Conservation (phyloP, 1,139 yeast species). For the Hyphopichia pseudoburtonii region DNA sequence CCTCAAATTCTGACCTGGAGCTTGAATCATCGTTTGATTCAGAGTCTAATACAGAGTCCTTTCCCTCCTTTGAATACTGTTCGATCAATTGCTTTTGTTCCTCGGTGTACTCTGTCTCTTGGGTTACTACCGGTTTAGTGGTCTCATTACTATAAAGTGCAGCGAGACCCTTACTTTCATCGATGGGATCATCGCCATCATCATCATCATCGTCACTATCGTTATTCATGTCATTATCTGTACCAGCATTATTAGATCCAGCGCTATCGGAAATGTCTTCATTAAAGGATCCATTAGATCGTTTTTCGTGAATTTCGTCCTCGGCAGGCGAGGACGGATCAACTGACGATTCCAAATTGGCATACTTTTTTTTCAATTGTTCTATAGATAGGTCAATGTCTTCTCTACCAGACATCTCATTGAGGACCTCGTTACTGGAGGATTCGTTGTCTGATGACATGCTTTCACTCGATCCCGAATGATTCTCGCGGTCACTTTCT, state of each 20-base stretch:
- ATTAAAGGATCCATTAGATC: conserved; percentile 11
- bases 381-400: conserved; percentile 59
- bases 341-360: conserved; percentile 36
- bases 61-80: conserved; percentile 13
- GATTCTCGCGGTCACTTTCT: conserved; percentile 17
- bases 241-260: conserved; percentile 8
- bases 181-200: conserved; percentile 21
- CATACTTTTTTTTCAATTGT: conserved; percentile 64
- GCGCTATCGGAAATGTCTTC: conserved; percentile 8
- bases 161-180: conserved; percentile 27
- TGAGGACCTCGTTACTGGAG: conserved; percentile 13
- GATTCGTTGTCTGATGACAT: conserved; percentile 22
- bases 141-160: conserved; percentile 29
- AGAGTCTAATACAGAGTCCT: conserved; percentile 21
- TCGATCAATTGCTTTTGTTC: conserved; percentile 35
- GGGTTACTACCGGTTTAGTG: conserved; percentile 7
- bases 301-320: conserved; percentile 15
- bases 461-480: conserved; percentile 19
- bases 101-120: conserved; percentile 28
- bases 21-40: conserved; percentile 18
- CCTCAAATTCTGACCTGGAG: conserved; percentile 10
- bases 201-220: conserved; percentile 10
- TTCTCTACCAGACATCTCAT: conserved; percentile 13
- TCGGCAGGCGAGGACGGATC: conserved; percentile 6
- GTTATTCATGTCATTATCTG: conserved; percentile 10